These are phyloP conservation scores for Chlamydomonas reinhardtii DNA, from an alignment of 163 green algal genomes.

Conservation along the genomic window DNA sequence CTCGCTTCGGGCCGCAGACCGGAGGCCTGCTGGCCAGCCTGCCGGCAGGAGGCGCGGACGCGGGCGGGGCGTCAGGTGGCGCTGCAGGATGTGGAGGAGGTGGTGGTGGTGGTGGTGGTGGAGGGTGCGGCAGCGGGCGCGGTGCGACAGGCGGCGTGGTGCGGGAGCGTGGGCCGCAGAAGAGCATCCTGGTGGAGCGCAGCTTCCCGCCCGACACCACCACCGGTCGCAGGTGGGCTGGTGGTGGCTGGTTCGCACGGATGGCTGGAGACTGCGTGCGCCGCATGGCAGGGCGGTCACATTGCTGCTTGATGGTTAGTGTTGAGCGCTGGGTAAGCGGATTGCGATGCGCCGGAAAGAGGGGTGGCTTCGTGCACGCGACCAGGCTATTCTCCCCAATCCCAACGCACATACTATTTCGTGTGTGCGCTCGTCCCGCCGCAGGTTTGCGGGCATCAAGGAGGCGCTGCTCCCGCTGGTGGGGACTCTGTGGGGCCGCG, in stretches of 20 bases:
- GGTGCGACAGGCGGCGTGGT: background rate
- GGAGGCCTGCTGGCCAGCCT: conserved; percentile 31
- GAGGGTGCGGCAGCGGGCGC: background rate
- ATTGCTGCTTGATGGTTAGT: too few relatives aligned
- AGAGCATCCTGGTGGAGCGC: conserved; percentile 44
- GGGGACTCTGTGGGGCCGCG: conserved; percentile 35
- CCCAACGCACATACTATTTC: too few relatives aligned
- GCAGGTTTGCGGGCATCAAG: conserved; percentile 18
- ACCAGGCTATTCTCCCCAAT: too few relatives aligned
- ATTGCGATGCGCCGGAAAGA: too few relatives aligned
- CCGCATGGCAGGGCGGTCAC: too few relatives aligned
- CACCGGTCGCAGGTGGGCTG: too few relatives aligned
- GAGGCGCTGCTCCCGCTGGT: conserved; percentile 35
- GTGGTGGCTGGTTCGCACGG: too few relatives aligned
- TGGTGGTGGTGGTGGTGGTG: background rate
- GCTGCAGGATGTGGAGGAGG: background rate
- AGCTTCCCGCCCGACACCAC: conserved; percentile 35
- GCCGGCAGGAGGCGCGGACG: background rate
- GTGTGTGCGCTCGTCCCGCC: too few relatives aligned
- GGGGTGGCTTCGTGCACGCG: too few relatives aligned
- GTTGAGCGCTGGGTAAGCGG: too few relatives aligned
- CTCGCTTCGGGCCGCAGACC: conserved; percentile 31
- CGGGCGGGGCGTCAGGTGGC: background rate
- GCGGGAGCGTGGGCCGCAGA: conserved; percentile 29
- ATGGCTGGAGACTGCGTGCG: too few relatives aligned